Base-by-base conservation (phyloP, 345 rosid species). In the Xanthoceras sorbifolium region DNA sequence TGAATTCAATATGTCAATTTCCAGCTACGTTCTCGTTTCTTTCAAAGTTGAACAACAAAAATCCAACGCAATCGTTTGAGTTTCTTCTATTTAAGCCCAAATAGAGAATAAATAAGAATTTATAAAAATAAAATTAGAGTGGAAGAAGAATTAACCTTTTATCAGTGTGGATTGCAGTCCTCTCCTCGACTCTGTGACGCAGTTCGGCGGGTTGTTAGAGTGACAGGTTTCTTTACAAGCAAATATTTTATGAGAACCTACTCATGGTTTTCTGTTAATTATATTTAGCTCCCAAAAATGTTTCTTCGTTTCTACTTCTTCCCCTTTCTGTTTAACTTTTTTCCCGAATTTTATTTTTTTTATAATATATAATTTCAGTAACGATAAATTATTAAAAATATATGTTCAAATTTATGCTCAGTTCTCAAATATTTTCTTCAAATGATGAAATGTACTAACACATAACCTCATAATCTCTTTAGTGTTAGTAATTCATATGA, bases 151-250 rank as follows among this genome's bases (percentile, higher is more conserved):
- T 9, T n/a, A 11, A 71, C 74, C 74, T 5, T 29, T 52, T 54
- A 54, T 20, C 29, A 5, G 63, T 31, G 63, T n/a, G 9, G 63
- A 67, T 8, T 11, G 32, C 26, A 50, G 15, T 42, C 46, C 14
- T 42, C 15, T 1, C 73, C 61, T 71, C 10, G 28, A 52, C 20
- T 22, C 10, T 22, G 46, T 57, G 14, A 31, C 29, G 66, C 54
- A 57, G 29, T 31, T 23, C 75, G 75, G 54, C 75, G 75, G 52
- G 46, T 42, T 42, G 15, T 23, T 36, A 36, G 32, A 23, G 60
- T 15, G 15, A 10, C 31, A 34, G 50, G 34, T 2, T 22, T 71
- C 17, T 7, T 22, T 22, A 4, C 15, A 59, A 55, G 20, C 44
- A 36, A 55, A 38, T 9, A 4, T 57, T 23, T 36, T 32, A 23